Evolutionary conservation across 202 grass and related monocot genomes (phyloP), one percentile per base, ranked within the genome.

Genomic region (Carex arenaria): DNA sequence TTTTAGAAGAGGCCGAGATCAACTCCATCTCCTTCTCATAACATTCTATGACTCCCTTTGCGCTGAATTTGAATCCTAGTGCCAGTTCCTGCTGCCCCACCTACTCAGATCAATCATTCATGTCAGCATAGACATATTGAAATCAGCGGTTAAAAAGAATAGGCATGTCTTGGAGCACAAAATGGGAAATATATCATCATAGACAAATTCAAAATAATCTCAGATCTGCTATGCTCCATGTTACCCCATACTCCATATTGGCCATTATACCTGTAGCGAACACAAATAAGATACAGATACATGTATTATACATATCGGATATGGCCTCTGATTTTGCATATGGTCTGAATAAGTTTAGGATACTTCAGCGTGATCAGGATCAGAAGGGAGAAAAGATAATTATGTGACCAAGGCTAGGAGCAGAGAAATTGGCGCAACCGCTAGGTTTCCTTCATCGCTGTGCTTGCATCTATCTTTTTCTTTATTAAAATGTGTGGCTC

Each of bases 71-170:
- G 71, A 96, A 89, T 0, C 93, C 90, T 3, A 96, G 61, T 15
- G 93, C 93, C 42, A 96, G 64, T 20, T 96, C 90, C 85, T 91
- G 87, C 89, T 92, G 86, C 49, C 93, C 90, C 0, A 96, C 89
- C 87, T 95, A 73, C 45, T 53, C 10, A 19, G 17, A 82, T 82
- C 10, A 52, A 68, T 10, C 31, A 61, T 36, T 12, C 51, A 78
- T 78, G 15, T 78, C 52, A 77, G 28, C 3, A 59, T 19, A 32
- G 26, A 53, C 42, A 74, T 1, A 53, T 52, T 73, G 70, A 73
- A 73, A 14, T 69, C 4, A 6, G 3, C 18, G 5, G n/a, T 72
- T 23, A 54, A 20, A 2, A 20, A 67, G 31, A 15, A 8, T 18
- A 74, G 3, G 10, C 19, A 53, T 17, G 71, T 54, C 66, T 53